Conservation (phyloP, 331 rosid species). For the Telfairia occidentalis region DNA sequence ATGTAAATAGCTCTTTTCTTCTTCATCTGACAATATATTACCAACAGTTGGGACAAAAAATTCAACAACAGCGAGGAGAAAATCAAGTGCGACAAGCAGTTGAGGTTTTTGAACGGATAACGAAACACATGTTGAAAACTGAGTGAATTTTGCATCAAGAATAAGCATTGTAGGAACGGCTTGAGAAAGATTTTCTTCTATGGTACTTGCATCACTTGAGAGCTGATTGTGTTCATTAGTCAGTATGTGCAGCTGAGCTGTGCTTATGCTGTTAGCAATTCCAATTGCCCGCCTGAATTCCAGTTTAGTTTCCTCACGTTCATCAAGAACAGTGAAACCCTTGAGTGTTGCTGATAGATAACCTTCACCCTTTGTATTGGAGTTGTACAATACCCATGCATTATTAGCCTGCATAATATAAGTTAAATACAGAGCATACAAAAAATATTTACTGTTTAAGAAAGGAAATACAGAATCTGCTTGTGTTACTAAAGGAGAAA, state of each 20-base stretch:
- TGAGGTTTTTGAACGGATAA: slow-evolving; percentile 83
- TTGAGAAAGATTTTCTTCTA: slow-evolving; percentile 20
- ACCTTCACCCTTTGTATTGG: slow-evolving; percentile 63
- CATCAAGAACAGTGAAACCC: slow-evolving; percentile 78
- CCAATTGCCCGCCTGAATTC: slow-evolving; percentile 89
- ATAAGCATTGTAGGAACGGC: slow-evolving; percentile 81
- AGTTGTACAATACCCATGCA: slow-evolving; percentile 86
- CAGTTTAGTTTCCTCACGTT: slow-evolving; percentile 78
- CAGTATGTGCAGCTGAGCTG: slow-evolving; percentile 23
- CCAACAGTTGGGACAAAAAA: slow-evolving; percentile 80
- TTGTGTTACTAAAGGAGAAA: background rate
- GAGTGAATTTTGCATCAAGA: slow-evolving; percentile 61
- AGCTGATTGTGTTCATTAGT: slow-evolving; percentile 29
- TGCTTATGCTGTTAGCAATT: slow-evolving; percentile 44
- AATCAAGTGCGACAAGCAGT: slow-evolving; percentile 87
- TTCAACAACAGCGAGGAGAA: slow-evolving; percentile 85
- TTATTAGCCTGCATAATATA: slow-evolving; percentile 48
- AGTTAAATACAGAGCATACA: background rate
- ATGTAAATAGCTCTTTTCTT: slow-evolving; percentile 26
- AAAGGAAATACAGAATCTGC: background rate
- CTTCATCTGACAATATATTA: slow-evolving; percentile 49
- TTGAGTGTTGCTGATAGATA: slow-evolving; percentile 79
- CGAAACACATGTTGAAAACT: slow-evolving; percentile 45
- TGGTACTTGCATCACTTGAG: slow-evolving; percentile 21
- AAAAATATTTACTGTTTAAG: background rate